Evolutionary conservation across 306 rosid species (phyloP), one percentile per base, ranked within the genome.

Genomic region (Gynostemma pentaphyllum): DNA sequence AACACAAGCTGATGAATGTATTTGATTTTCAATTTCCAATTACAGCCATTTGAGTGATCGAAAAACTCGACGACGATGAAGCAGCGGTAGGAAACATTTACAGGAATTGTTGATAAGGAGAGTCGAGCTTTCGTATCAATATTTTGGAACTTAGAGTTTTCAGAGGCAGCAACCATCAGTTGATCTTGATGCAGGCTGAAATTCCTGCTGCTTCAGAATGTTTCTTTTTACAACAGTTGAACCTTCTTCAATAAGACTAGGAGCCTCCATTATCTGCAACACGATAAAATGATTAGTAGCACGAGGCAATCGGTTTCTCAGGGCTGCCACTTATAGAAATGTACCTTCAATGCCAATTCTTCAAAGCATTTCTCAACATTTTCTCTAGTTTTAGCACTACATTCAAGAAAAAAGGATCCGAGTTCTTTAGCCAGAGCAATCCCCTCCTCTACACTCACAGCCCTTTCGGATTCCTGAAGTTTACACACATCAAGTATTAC

Each of bases 331-430:
- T 40, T 0, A 56, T 13, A 27, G 45, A 42, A 16, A 9, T n/a
- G 2, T 82, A 92, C 99, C 99, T 88, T 88, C 21, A 84, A 73
- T 34, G 94, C 82, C 74, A 92, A 96, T 64, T 88, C 94, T 79
- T 92, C 77, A 23, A 92, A 92, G 84, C 96, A 88, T 24, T 59
- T 75, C 74, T 82, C 95, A 74, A 88, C 99, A 37, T 92, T 92
- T 69, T 88, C 89, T 78, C 95, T 71, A 27, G 96, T 92, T 77
- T 84, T 92, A 52, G 99, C 99, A 68, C 99, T 92, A 46, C 99
- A 92, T 79, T 92, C 99, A 29, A 78, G 79, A 75, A 92, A 92
- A 81, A 74, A 26, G 26, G 87, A 83, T 64, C 99, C 99, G 22
- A 88, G 83, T 73, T 82, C 90, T 53, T 88, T 67, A 22, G 95